These are phyloP conservation scores for Phlegmacium glaucopus DNA, from an alignment of 768 basidiomycete species.

Conservation along the genomic window DNA sequence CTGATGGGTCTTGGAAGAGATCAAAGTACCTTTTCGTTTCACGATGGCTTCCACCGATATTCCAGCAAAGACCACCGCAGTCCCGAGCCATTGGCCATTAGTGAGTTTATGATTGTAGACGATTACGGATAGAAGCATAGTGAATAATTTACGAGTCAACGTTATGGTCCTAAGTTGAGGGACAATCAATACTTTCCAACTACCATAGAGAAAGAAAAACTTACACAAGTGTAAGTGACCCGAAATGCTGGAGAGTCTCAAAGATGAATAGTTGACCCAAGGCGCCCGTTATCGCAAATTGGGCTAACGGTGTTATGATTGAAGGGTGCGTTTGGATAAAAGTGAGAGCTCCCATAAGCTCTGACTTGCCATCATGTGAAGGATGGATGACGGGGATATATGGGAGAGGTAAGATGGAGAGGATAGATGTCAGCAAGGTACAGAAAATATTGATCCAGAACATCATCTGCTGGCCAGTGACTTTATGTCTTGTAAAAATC, in stretches of 20 bases:
- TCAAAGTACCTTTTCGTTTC: slow-evolving; percentile 72
- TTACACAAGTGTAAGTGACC: slow-evolving; percentile 85
- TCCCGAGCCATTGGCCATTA: slow-evolving; percentile 88
- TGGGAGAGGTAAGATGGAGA: slow-evolving; percentile 73
- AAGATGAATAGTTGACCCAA: slow-evolving; percentile 98
- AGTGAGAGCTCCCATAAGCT: slow-evolving; percentile 62
- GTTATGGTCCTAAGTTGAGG: slow-evolving; percentile 75
- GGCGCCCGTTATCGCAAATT: slow-evolving; percentile 88
- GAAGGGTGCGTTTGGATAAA: slow-evolving; percentile 81
- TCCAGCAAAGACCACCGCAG: slow-evolving; percentile 89
- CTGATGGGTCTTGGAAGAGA: slow-evolving; percentile 10
- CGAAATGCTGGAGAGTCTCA: slow-evolving; percentile 90
- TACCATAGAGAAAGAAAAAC: slow-evolving; percentile 2
- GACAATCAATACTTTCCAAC: slow-evolving; percentile 9
- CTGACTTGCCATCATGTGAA: slow-evolving; percentile 51
- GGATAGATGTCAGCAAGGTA: slow-evolving; percentile 64
- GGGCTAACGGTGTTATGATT: slow-evolving; percentile 66
- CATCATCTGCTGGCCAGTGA: slow-evolving; percentile 97
- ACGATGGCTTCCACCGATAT: slow-evolving; percentile 92
- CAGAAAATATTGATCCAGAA: slow-evolving; percentile 93
- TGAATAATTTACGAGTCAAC: slow-evolving; percentile 94
- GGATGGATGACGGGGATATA: slow-evolving; percentile 83
- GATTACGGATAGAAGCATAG: slow-evolving; percentile 93
- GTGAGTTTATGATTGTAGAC: slow-evolving; percentile 88
- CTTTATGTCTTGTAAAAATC: slow-evolving; percentile 76